Conservation (phyloP, 2,329 filamentous ascomycete genomes). For the Cyphellophora europaea region DNA sequence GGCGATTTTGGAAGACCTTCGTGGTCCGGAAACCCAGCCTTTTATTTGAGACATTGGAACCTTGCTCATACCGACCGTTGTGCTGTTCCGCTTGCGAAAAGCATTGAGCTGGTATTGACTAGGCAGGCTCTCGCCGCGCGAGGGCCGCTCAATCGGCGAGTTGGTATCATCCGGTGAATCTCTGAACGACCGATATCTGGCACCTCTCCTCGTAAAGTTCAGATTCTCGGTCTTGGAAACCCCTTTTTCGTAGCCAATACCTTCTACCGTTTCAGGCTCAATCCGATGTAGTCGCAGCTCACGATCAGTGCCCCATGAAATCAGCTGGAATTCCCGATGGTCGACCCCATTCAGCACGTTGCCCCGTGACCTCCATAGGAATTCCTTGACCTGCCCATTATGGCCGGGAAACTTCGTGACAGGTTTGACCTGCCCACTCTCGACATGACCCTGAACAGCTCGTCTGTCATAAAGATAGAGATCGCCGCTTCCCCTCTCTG, state of each 20-base stretch:
- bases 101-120: conserved; percentile 9
- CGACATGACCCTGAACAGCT: conserved; percentile 20
- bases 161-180: conserved; percentile 54
- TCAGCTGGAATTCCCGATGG: conserved; percentile 80
- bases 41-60: conserved; percentile 41
- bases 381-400: conserved; percentile 69
- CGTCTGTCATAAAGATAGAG: conserved; percentile 72
- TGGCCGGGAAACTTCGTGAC: conserved; percentile 47
- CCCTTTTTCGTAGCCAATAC: conserved; percentile 66
- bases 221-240: conserved; percentile 54
- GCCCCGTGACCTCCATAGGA: conserved; percentile 77
- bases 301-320: conserved; percentile 86
- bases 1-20: conserved; percentile 37
- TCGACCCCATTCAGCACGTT: conserved; percentile 60
- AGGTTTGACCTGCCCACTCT: conserved; percentile 27
- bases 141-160: conserved; percentile 16
- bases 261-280: conserved; percentile 52
- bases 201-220: conserved; percentile 71
- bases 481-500: conserved; percentile 76
- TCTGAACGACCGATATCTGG: conserved; percentile 75
- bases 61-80: conserved; percentile 37
- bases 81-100: conserved; percentile 23
- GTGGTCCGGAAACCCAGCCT: conserved; percentile 33
- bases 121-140: conserved; percentile 17
- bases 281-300: conserved; percentile 70